Base-by-base conservation (phyloP, 2,329 filamentous ascomycete genomes). In the Microdochium nivale region DNA sequence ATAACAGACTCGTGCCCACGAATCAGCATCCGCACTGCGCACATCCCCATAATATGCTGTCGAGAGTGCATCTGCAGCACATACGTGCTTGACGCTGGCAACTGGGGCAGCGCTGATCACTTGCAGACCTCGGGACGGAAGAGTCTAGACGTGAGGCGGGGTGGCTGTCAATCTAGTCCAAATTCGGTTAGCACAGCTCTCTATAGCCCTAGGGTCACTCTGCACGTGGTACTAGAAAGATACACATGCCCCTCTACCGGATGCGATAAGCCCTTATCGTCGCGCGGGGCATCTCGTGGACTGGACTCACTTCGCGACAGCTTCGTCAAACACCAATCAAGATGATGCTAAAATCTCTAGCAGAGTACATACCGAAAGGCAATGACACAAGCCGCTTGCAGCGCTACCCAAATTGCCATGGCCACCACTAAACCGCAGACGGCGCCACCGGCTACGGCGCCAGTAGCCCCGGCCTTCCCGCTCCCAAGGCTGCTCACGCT, bases 401-500 rank as follows among this genome's bases (percentile, higher is more conserved):
- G n/a, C n/a, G n/a, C n/a, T n/a, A n/a, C n/a, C n/a, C n/a, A n/a
- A n/a, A n/a, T n/a, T n/a, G n/a, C n/a, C n/a, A n/a, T n/a, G 3
- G 9, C 40, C 9, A 11, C 8, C 40, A 44, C 40, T 19, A 23
- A 40, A 19, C 30, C 37, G 23, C 21, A 49, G 32, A 53, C 47
- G 40, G 58, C 57, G 57, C 47, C 55, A 16, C 48, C 32, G 37
- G 44, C 37, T 50, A 49, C 50, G 23, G 48, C 52, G 30, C 30
- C 53, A 47, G 44, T 49, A 30, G 49, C 59, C 37, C 63, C 61
- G 48, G 53, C 60, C 51, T 75, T 76, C 60, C 70, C 76, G 58
- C 83, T 88, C 55, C 86, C 86, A 35, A 68, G 75, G 32, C 78
- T 86, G 59, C 86, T 90, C 68, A 75, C 76, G 53, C 73, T 82